Evolutionary conservation across 1,284 basidiomycete species (phyloP), one percentile per base, ranked within the genome.

Genomic region (Sporisorium reilianum): DNA sequence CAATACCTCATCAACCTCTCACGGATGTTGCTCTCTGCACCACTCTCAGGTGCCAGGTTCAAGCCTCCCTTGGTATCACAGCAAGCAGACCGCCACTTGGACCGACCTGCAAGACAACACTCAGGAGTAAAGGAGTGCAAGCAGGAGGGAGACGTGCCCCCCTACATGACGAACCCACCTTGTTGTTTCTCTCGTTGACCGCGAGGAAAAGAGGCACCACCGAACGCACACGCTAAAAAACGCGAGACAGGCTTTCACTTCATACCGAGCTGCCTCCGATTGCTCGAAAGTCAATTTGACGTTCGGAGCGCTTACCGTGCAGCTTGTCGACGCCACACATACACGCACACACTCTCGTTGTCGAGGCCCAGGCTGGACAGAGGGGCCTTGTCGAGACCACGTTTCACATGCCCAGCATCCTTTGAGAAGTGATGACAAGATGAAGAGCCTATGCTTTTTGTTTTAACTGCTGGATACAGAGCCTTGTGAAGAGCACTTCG

Each of bases 151-250:
- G n/a, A 41, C 38, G 20, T 41, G 38, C 38, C 16, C 32, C 36
- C 38, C n/a, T 41, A 41, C 38, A 41, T 41, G 38, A 20, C n/a
- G 18, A 48, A 30, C 46, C 46, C 46, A 48, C 46, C n/a, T 30
- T n/a, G n/a, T n/a, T n/a, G n/a, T 30, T 38, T 38, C 12, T 3
- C 36, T 34, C 7, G 5, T 38, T 16, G 36, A 20, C 9, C 26
- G 45, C 28, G 26, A 28, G 26, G 3, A 30, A n/a, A n/a, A 46
- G 26, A 6, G 9, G 1, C 44, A 9, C 38, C 38, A 41, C 38
- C 38, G 20, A 41, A 20, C 16, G 38, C 6, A 38, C 18, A 18
- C 11, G 36, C 36, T n/a, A n/a, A n/a, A n/a, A n/a, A n/a, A n/a
- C n/a, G n/a, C n/a, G n/a, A n/a, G 4, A 18, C 5, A n/a, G 28